Evolutionary conservation across 106 monocot genomes (phyloP).

Genomic region (Ottelia alismoides): DNA sequence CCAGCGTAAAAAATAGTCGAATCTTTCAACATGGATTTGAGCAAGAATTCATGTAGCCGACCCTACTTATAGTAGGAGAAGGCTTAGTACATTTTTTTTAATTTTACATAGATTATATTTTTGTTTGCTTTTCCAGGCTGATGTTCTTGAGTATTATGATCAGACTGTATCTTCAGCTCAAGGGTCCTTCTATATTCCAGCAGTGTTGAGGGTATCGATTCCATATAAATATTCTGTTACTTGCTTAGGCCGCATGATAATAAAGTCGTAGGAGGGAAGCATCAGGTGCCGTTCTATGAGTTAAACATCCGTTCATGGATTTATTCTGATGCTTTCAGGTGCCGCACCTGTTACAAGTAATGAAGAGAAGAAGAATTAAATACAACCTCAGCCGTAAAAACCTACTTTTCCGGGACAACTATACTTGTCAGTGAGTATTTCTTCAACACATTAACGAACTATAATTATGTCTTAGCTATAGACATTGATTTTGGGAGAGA

Average conservation of each 20-base stretch:
- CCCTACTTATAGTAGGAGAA: too few species aligned
- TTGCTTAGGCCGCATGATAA: background rate
- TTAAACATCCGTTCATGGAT: background rate
- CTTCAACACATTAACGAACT: too few species aligned
- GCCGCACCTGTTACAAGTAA: constrained; percentile 64
- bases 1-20: too few species aligned
- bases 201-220: constrained; percentile 55
- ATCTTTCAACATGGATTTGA: too few species aligned
- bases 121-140: constrained; percentile 82
- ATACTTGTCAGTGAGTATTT: constrained; percentile 90
- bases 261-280: too few species aligned
- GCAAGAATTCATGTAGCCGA: too few species aligned
- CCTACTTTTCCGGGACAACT: constrained; percentile 58
- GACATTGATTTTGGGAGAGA: too few species aligned
- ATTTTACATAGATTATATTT: too few species aligned
- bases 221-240: background rate
- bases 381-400: constrained; percentile 63
- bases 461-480: too few species aligned
- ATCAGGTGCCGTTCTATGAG: too few species aligned
- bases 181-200: constrained; percentile 83
- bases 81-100: too few species aligned
- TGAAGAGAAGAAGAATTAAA: constrained; percentile 62
- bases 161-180: constrained; percentile 76
- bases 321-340: constrained; percentile 28
- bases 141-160: constrained; percentile 96